Evolutionary conservation across 202 grass and related monocot species (phyloP).

Genomic region (Digitaria exilis): DNA sequence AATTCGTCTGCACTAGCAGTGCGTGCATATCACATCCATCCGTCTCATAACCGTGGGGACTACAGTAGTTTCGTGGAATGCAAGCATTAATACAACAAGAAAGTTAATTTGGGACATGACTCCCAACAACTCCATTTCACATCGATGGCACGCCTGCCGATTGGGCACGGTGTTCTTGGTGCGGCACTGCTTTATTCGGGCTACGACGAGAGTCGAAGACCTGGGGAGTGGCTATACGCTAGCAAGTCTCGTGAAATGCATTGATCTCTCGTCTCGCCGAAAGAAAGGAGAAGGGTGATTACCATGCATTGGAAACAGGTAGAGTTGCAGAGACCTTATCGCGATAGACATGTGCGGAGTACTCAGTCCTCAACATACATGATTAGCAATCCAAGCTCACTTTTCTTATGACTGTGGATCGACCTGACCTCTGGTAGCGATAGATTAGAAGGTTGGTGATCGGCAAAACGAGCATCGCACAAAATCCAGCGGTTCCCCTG

Average conservation of each 20-base stretch:
- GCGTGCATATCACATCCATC: slow-evolving; percentile 35
- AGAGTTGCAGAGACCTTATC: background rate
- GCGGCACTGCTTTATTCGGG: background rate
- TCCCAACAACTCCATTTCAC: slow-evolving; percentile 46
- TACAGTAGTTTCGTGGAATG: slow-evolving; percentile 42
- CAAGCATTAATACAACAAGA: slow-evolving; percentile 25
- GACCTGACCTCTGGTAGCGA: no score
- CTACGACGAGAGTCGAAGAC: background rate
- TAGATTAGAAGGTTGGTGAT: no score
- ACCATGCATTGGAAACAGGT: background rate
- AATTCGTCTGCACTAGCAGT: background rate
- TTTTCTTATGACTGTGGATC: no score
- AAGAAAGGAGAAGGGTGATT: background rate
- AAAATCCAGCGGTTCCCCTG: slow-evolving; percentile 70
- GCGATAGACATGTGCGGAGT: background rate
- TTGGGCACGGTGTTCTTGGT: background rate
- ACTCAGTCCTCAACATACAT: no score
- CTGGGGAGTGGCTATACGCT: background rate
- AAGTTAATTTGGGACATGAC: slow-evolving; percentile 34
- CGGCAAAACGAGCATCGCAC: no score
- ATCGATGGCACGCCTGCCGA: slow-evolving; percentile 39
- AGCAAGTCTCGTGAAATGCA: background rate
- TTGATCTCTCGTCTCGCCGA: background rate
- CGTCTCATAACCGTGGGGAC: no score
- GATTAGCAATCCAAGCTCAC: no score